Evolutionary conservation across 2,329 filamentous ascomycete genomes (phyloP).

Genomic region (Apiospora phragmitis): DNA sequence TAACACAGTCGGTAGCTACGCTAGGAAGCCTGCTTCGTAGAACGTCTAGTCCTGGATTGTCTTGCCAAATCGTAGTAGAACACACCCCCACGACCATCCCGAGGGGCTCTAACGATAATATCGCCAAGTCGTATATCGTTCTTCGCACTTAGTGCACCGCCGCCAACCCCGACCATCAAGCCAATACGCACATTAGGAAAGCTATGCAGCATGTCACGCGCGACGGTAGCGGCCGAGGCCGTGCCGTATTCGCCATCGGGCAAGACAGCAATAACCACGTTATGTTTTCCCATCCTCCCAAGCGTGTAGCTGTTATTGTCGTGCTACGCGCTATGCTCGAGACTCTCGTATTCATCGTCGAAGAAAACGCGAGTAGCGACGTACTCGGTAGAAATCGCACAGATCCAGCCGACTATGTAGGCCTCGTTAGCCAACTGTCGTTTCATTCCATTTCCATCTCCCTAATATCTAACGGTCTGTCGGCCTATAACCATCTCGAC

Average conservation of each 20-base stretch:
- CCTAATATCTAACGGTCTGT: background rate
- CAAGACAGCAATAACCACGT: conserved; percentile 35
- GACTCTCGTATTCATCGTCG: conserved; percentile 36
- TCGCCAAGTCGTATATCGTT: conserved; percentile 34
- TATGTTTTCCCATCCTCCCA: conserved; percentile 33
- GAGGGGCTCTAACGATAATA: conserved; percentile 30
- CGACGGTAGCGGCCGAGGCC: conserved; percentile 25
- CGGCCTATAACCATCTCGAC: background rate
- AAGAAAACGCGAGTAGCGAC: conserved; percentile 40
- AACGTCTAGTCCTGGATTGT: conserved; percentile 21
- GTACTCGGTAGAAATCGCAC: conserved; percentile 37
- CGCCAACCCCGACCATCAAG: conserved; percentile 35
- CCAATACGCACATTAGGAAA: conserved; percentile 29
- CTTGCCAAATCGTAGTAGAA: conserved; percentile 36
- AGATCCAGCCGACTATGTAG: conserved; percentile 48
- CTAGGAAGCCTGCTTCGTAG: conserved; percentile 13
- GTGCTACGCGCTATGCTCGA: conserved; percentile 22
- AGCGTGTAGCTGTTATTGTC: conserved; percentile 33
- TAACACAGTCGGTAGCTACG: conserved; percentile 10
- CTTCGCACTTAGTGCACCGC: conserved; percentile 20
- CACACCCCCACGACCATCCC: conserved; percentile 23
- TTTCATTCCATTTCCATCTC: background rate
- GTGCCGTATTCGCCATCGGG: conserved; percentile 28
- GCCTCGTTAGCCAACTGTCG: conserved; percentile 10
- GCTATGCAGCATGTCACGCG: conserved; percentile 25